Conservation (phyloP, 2,329 filamentous ascomycete species). For the Colletotrichum magnum region DNA sequence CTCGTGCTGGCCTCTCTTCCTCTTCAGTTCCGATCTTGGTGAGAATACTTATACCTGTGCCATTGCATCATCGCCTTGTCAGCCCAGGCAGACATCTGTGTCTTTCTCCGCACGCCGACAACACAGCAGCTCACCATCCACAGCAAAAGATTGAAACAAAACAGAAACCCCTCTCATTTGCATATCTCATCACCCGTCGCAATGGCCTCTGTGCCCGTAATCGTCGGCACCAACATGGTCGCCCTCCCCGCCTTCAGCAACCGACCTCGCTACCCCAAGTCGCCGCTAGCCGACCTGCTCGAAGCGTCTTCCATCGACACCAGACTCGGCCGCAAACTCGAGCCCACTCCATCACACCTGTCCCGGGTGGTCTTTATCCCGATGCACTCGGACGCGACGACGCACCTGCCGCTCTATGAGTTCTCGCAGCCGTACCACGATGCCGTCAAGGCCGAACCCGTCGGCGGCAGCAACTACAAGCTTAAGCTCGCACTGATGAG, state of each 20-base stretch:
- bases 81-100: too few relatives aligned
- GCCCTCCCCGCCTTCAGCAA: conserved; percentile 13
- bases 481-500: conserved; percentile 37
- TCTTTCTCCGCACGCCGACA: too few relatives aligned
- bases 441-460: conserved; percentile 14
- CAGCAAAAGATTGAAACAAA: too few relatives aligned
- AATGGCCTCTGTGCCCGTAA: too few relatives aligned
- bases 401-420: conserved; percentile 41
- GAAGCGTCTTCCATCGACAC: conserved; percentile 1
- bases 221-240: conserved; percentile 8
- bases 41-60: too few relatives aligned
- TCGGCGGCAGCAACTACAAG: conserved; percentile 38
- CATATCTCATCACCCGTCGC: too few relatives aligned
- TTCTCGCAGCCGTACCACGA: conserved; percentile 24
- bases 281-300: background rate
- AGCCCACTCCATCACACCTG: conserved; percentile 29
- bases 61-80: too few relatives aligned
- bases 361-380: conserved; percentile 39
- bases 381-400: conserved; percentile 17
- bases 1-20: too few relatives aligned
- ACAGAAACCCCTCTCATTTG: too few relatives aligned
- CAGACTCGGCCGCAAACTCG: conserved; percentile 23
- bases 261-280: background rate
- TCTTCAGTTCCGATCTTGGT: too few relatives aligned
- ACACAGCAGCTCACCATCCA: too few relatives aligned